These are phyloP conservation scores for Phytophthora pini DNA, from an alignment of 352 stramenopile genomes.

Conservation along the genomic window DNA sequence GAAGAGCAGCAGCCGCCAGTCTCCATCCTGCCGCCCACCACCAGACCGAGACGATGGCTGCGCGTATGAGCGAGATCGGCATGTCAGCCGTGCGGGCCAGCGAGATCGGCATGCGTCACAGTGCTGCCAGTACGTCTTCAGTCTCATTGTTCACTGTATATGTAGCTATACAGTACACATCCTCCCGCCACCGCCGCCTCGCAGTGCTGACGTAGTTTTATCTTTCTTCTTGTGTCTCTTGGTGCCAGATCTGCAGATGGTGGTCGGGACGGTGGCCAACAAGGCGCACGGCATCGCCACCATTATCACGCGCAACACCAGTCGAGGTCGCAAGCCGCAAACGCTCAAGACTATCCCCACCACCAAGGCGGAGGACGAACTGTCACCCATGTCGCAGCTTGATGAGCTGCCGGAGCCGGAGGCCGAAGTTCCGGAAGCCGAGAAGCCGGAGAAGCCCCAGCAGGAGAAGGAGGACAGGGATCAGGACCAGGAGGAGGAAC, in stretches of 20 bases:
- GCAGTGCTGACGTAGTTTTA: slow-evolving; percentile 25
- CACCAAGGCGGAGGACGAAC: slow-evolving; percentile 32
- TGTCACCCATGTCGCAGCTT: slow-evolving; percentile 36
- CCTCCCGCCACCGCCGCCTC: slow-evolving; percentile 18
- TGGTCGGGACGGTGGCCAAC: slow-evolving; percentile 39
- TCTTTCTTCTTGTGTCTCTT: slow-evolving; percentile 12
- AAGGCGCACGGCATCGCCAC: slow-evolving; percentile 37
- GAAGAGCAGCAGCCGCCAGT: slow-evolving; percentile 19
- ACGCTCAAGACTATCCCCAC: slow-evolving; percentile 34
- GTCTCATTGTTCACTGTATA: neutral
- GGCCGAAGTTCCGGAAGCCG: slow-evolving; percentile 24
- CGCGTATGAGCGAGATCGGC: slow-evolving; percentile 43
- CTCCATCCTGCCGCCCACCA: slow-evolving; percentile 7
- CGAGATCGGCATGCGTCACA: slow-evolving; percentile 50
- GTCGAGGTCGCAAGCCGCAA: slow-evolving; percentile 17
- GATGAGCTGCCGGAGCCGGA: slow-evolving; percentile 30
- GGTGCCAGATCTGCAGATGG: slow-evolving; percentile 39
- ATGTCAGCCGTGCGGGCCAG: slow-evolving; percentile 43
- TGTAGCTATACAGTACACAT: slow-evolving; percentile 21
- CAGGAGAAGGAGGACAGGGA: slow-evolving; percentile 10
- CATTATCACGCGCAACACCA: slow-evolving; percentile 33
- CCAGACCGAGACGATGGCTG: slow-evolving; percentile 25
- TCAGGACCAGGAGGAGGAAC: slow-evolving; percentile 1
- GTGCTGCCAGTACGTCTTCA: slow-evolving; percentile 38
- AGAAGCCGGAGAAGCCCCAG: slow-evolving; percentile 11